phyloP scores from a whole-genome alignment of 257 asterid genomes.

The Solanum clarkiae region DNA sequence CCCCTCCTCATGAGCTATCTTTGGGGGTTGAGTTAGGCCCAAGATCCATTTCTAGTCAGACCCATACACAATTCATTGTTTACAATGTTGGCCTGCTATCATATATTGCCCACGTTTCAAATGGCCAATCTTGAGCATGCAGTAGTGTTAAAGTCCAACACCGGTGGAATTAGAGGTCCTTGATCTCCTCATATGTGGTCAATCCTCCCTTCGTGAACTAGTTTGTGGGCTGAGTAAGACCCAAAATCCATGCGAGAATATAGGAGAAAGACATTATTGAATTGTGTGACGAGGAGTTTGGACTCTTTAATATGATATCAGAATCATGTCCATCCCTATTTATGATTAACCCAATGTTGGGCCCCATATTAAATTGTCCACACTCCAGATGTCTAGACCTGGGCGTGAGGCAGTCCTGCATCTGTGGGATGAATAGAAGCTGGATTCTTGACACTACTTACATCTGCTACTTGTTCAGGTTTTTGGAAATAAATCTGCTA shows the following conservation, averaged over 20 bases:
- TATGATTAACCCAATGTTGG: not conserved
- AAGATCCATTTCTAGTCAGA: not conserved
- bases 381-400: not conserved
- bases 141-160: not conserved
- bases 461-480: not conserved
- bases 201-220: not conserved
- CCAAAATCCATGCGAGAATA: not conserved
- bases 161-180: not conserved
- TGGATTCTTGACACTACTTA: not conserved
- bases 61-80: not conserved
- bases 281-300: not conserved
- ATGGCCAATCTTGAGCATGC: not conserved
- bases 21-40: not conserved
- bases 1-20: not conserved
- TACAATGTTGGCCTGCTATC: not conserved
- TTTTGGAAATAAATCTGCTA: not conserved
- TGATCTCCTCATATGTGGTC: not conserved
- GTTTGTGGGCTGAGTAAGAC: not conserved
- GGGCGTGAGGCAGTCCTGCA: not conserved
- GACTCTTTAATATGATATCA: not conserved
- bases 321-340: not conserved
- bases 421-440: not conserved
- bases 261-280: not conserved
- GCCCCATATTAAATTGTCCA: not conserved
- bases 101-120: not conserved